Conservation (phyloP, 495 filamentous ascomycete genomes). For the Lindgomyces ingoldianus region DNA sequence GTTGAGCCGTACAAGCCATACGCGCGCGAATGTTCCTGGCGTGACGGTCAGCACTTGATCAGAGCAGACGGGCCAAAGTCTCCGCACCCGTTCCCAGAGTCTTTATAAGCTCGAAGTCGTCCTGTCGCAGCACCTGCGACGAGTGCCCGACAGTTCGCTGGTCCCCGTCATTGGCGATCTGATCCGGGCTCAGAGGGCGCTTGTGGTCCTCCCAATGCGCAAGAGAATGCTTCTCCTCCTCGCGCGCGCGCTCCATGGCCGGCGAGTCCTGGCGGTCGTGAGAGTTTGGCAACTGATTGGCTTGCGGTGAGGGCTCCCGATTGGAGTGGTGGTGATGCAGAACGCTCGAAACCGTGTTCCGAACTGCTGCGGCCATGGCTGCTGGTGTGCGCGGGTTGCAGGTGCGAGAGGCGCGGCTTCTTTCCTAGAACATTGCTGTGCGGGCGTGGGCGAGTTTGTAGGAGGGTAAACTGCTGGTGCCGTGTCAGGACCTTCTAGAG, state of each 20-base stretch:
- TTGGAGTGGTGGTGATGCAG: conserved; percentile 11
- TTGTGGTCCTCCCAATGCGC: conserved; percentile 52
- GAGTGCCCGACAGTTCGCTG: conserved; percentile 61
- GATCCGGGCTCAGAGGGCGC: conserved; percentile 51
- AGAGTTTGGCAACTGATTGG: background rate
- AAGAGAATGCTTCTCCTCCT: conserved; percentile 55
- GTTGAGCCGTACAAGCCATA: conserved; percentile 75
- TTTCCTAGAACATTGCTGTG: conserved; percentile 25
- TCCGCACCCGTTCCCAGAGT: conserved; percentile 82
- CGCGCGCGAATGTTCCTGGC: conserved; percentile 90
- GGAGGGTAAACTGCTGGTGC: conserved; percentile 17
- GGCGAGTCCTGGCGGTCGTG: conserved; percentile 15
- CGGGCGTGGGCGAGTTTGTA: conserved; percentile 15
- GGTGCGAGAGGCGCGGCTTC: conserved; percentile 9
- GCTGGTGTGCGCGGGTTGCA: conserved; percentile 11
- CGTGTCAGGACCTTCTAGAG: conserved; percentile 7
- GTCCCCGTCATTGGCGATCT: conserved; percentile 56
- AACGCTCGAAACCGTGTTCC: conserved; percentile 20
- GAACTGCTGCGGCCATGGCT: conserved; percentile 34
- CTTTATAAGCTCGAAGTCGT: conserved; percentile 82
- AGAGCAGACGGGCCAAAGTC: background rate
- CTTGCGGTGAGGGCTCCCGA: background rate
- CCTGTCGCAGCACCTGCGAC: conserved; percentile 57
- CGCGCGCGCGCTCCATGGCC: conserved; percentile 38
- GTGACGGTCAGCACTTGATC: conserved; percentile 42